Evolutionary conservation across 148 eudicot species (phyloP).

Genomic region (Diospyros lotus): DNA sequence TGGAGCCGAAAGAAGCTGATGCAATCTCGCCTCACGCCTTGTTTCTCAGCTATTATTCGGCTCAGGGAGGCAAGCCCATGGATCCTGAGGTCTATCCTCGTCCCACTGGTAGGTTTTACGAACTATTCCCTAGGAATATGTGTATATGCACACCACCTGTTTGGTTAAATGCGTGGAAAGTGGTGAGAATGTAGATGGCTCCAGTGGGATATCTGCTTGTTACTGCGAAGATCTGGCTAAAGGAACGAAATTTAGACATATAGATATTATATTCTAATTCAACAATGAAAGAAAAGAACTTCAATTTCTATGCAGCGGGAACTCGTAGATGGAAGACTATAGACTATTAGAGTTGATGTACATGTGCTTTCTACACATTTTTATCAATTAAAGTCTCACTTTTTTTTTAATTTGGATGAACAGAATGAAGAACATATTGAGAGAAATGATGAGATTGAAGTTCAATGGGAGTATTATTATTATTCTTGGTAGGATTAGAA

Average conservation of each 20-base stretch:
- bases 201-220: background rate
- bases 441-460: too few species aligned
- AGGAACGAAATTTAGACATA: background rate
- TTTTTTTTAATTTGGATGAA: too few species aligned
- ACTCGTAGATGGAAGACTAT: too few species aligned
- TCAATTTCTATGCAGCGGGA: too few species aligned
- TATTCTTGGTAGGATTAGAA: too few species aligned
- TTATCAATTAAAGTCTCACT: background rate
- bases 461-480: too few species aligned
- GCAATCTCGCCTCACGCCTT: conserved; percentile 64
- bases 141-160: background rate
- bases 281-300: background rate
- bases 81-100: conserved; percentile 92
- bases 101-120: conserved; percentile 53
- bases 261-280: background rate
- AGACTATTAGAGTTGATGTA: background rate
- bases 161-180: background rate
- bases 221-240: background rate
- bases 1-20: conserved; percentile 60
- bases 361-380: background rate
- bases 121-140: background rate
- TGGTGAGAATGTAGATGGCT: background rate
- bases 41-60: conserved; percentile 57
- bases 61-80: conserved; percentile 51
- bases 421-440: too few species aligned